Evolutionary conservation across 2,329 filamentous ascomycete species (phyloP).

Genomic region (Zymoseptoria pseudotritici): DNA sequence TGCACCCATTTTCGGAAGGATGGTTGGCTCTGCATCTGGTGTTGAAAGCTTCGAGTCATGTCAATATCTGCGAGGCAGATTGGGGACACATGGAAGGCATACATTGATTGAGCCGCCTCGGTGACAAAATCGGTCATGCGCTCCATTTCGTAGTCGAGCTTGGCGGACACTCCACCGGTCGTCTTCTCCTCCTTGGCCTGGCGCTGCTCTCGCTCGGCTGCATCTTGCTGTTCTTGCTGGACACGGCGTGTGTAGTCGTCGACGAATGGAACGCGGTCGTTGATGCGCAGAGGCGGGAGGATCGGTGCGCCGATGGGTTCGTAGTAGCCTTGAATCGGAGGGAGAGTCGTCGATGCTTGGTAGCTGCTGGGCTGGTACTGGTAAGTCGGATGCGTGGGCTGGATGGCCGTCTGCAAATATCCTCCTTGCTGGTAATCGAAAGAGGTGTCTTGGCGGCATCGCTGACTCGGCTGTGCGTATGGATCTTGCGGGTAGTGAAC

Average conservation of each 20-base stretch:
- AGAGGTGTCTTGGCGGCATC: conserved; percentile 36
- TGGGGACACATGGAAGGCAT: conserved; percentile 49
- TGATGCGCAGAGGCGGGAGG: conserved; percentile 41
- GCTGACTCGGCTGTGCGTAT: conserved; percentile 32
- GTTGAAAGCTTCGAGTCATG: conserved; percentile 56
- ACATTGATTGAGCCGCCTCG: conserved; percentile 74
- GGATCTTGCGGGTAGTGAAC: conserved; percentile 41
- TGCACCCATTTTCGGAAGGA: conserved; percentile 88
- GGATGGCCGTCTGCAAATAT: conserved; percentile 35
- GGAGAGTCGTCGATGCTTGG: conserved; percentile 25
- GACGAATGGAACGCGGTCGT: conserved; percentile 32
- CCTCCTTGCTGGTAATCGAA: conserved; percentile 40
- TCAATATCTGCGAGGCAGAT: conserved; percentile 56
- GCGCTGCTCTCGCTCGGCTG: conserved; percentile 29
- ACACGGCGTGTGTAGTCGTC: conserved; percentile 33
- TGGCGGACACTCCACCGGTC: conserved; percentile 82
- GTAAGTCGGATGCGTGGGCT: conserved; percentile 25
- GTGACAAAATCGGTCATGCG: conserved; percentile 92
- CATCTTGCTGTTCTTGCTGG: conserved; percentile 31
- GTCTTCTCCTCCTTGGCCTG: conserved; percentile 55
- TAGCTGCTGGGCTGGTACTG: conserved; percentile 25
- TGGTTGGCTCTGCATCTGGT: conserved; percentile 54
- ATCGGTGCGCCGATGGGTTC: conserved; percentile 39
- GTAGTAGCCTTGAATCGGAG: conserved; percentile 35
- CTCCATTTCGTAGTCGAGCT: conserved; percentile 95